Evolutionary conservation across 1,284 basidiomycete genomes (phyloP), one percentile per base, ranked within the genome.

Genomic region (Tylopilus sp.): DNA sequence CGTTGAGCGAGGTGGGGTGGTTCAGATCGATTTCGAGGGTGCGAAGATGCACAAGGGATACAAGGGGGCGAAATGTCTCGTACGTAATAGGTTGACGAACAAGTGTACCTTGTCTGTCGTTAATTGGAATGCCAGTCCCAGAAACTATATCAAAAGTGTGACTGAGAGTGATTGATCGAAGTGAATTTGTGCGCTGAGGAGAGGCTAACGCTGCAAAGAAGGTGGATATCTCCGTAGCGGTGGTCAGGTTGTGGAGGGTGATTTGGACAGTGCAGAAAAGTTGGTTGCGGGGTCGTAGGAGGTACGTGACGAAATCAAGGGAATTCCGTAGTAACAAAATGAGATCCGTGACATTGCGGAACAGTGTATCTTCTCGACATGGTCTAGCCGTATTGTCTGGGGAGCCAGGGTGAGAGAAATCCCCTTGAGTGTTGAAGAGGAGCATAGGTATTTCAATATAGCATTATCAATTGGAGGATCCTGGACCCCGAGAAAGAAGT

Each of bases 41-140:
- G n/a, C 28, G 47, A 11, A 57, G 56, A 29, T 54, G 22, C 10
- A 24, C 40, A 17, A 54, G 43, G 19, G 46, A 43, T 7, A 8
- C 8, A 24, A 54, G 36, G n/a, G 46, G 50, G 17, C 17, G 19
- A 11, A 58, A 28, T 1, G 19, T 53, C 10, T 43, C 33, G 14
- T 31, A 39, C 1, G 43, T 35, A 14, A 57, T 37, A 13, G 4
- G 41, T 24, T 28, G n/a, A n/a, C n/a, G n/a, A n/a, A n/a, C n/a
- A n/a, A n/a, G n/a, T n/a, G n/a, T n/a, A n/a, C n/a, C n/a, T n/a
- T n/a, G n/a, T n/a, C n/a, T n/a, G n/a, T n/a, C n/a, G n/a, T n/a
- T n/a, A n/a, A n/a, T n/a, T n/a, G n/a, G n/a, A n/a, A n/a, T n/a
- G n/a, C n/a, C n/a, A n/a, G n/a, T n/a, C n/a, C n/a, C n/a, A n/a